phyloP scores from a whole-genome alignment of 2,329 filamentous ascomycete species.

The Dothidotthia symphoricarpi region DNA sequence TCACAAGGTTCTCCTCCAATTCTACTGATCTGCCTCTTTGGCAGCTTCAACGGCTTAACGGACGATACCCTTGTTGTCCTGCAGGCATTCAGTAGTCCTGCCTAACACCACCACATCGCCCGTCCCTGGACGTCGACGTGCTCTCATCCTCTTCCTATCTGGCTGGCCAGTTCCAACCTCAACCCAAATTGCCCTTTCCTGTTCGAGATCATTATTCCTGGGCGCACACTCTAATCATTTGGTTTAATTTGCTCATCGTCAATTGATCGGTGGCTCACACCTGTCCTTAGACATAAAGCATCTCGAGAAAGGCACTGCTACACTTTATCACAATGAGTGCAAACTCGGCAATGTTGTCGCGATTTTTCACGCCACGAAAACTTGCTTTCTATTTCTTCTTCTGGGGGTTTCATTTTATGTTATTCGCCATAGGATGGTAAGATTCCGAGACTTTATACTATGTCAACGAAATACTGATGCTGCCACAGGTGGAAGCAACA shows the following conservation, averaged over 20 bases:
- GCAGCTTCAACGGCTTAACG: no score
- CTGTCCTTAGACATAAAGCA: neutral
- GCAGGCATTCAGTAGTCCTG: slow-evolving; percentile 32
- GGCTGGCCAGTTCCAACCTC: slow-evolving; percentile 44
- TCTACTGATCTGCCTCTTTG: slow-evolving; percentile 7
- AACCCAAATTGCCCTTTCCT: slow-evolving; percentile 35
- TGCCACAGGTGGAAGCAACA: slow-evolving; percentile 73
- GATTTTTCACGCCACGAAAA: slow-evolving; percentile 63
- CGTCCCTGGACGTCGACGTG: slow-evolving; percentile 38
- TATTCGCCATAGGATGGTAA: slow-evolving; percentile 87
- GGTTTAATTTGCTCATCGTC: slow-evolving; percentile 38
- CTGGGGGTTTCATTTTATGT: slow-evolving; percentile 71
- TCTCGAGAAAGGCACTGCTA: no score
- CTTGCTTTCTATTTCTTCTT: slow-evolving; percentile 78
- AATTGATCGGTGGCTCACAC: slow-evolving; percentile 14
- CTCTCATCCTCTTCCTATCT: slow-evolving; percentile 44
- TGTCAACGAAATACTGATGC: slow-evolving; percentile 6
- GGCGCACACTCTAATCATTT: slow-evolving; percentile 34
- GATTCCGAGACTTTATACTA: slow-evolving; percentile 28
- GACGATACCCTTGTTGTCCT: slow-evolving; percentile 36
- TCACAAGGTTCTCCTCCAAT: slow-evolving; percentile 21
- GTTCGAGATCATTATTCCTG: slow-evolving; percentile 35
- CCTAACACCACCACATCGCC: slow-evolving; percentile 24
- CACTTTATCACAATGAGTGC: slow-evolving; percentile 16
- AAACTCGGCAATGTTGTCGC: slow-evolving; percentile 7